Percentiles rank a stretch among this genome's conserved stretches.
Evolutionary conservation across 1,139 yeast species (phyloP).

Genomic region (Sugiyamaella novakii): DNA sequence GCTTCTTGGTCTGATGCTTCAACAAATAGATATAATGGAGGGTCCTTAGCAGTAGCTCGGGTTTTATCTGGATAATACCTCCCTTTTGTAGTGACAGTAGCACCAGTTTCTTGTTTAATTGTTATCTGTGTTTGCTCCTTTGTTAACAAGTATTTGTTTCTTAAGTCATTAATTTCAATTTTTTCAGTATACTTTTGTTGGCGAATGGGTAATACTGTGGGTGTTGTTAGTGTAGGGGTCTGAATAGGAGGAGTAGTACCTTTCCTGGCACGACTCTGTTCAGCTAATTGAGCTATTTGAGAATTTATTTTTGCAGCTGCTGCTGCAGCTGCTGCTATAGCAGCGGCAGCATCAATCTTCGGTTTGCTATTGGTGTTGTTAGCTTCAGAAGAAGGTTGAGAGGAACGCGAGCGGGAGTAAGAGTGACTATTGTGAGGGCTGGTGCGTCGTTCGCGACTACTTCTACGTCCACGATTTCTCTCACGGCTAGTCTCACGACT

Average conservation of each 20-base stretch:
- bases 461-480: not conserved
- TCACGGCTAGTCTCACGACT: not conserved
- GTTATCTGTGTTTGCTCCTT: conserved; percentile 41
- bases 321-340: conserved; percentile 38
- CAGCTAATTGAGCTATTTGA: conserved; percentile 28
- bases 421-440: not conserved
- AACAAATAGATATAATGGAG: conserved; percentile 42
- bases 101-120: conserved; percentile 41
- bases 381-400: conserved; percentile 6
- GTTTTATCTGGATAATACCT: conserved; percentile 44
- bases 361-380: conserved; percentile 18
- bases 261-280: conserved; percentile 8
- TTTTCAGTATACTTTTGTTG: conserved; percentile 29
- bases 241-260: conserved; percentile 15
- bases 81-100: conserved; percentile 42
- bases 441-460: conserved; percentile 4
- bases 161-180: conserved; percentile 44
- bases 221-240: conserved; percentile 10
- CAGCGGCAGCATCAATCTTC: conserved; percentile 34
- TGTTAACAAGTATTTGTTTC: conserved; percentile 45
- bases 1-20: conserved; percentile 38
- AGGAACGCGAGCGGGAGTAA: not conserved
- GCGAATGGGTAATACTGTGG: conserved; percentile 17
- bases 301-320: conserved; percentile 44
- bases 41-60: conserved; percentile 41